Conservation (phyloP, 495 filamentous ascomycete genomes). For the Oleoguttula mirabilis region DNA sequence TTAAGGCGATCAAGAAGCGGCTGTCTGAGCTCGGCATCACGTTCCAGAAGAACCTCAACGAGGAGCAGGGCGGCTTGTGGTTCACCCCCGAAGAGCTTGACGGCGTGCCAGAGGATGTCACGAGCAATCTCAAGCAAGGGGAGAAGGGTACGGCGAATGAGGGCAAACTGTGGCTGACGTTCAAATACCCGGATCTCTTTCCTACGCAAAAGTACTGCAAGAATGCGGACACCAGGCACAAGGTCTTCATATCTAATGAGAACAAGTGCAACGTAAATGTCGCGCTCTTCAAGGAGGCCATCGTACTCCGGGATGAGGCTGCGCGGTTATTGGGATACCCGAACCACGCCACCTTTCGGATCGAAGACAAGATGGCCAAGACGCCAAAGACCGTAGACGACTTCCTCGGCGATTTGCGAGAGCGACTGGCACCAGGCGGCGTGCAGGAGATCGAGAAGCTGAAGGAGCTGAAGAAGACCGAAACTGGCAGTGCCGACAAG, state of each 20-base stretch:
- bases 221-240: constrained; percentile 44
- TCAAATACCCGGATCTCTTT: constrained; percentile 61
- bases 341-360: constrained; percentile 79
- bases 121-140: constrained; percentile 34
- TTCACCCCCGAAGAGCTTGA: constrained; percentile 49
- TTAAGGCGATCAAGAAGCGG: constrained; percentile 64
- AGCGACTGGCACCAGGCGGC: constrained; percentile 63
- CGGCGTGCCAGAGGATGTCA: constrained; percentile 52
- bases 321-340: constrained; percentile 84
- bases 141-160: constrained; percentile 35
- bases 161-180: constrained; percentile 52
- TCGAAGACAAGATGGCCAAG: constrained; percentile 98
- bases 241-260: constrained; percentile 50
- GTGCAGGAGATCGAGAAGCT: constrained; percentile 61
- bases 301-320: constrained; percentile 82
- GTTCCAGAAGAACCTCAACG: constrained; percentile 59
- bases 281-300: constrained; percentile 72
- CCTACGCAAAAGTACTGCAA: constrained; percentile 52
- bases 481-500: constrained; percentile 45
- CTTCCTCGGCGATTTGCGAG: constrained; percentile 72
- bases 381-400: constrained; percentile 70
- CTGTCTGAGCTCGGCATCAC: constrained; percentile 51
- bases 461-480: constrained; percentile 66
- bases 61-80: constrained; percentile 57
- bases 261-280: constrained; percentile 83